Conservation (phyloP, 257 asterid genomes). For the Solanum piurae region DNA sequence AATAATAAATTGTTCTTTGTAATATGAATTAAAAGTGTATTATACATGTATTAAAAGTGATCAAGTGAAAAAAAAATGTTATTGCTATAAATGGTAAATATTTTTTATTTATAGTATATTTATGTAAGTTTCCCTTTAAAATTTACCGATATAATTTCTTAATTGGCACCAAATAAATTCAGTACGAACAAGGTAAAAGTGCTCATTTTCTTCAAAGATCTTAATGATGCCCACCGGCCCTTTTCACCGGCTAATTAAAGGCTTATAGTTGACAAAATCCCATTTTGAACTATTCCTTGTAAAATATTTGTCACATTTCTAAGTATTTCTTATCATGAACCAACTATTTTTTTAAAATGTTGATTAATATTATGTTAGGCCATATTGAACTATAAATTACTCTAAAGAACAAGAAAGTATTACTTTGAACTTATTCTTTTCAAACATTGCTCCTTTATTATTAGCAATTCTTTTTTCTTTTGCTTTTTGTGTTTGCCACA, state of each 20-base stretch:
- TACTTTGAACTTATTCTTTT: neutral
- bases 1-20: no score
- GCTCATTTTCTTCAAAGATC: neutral
- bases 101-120: no score
- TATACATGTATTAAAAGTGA: no score
- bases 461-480: neutral
- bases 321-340: neutral
- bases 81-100: no score
- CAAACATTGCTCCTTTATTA: neutral
- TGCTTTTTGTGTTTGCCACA: neutral
- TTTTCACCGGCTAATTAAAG: neutral
- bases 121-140: no score
- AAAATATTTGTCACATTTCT: neutral
- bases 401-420: neutral
- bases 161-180: no score
- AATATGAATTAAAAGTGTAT: no score
- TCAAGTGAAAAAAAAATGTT: no score
- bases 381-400: neutral
- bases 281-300: neutral
- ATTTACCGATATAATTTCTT: neutral
- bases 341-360: neutral
- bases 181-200: neutral
- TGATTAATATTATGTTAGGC: neutral
- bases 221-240: neutral
- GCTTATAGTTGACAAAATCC: neutral